Percentiles rank a stretch among this genome's conserved stretches.
Conservation (phyloP, 805 yeast species). For the Sungouiozyma intestinalis region DNA sequence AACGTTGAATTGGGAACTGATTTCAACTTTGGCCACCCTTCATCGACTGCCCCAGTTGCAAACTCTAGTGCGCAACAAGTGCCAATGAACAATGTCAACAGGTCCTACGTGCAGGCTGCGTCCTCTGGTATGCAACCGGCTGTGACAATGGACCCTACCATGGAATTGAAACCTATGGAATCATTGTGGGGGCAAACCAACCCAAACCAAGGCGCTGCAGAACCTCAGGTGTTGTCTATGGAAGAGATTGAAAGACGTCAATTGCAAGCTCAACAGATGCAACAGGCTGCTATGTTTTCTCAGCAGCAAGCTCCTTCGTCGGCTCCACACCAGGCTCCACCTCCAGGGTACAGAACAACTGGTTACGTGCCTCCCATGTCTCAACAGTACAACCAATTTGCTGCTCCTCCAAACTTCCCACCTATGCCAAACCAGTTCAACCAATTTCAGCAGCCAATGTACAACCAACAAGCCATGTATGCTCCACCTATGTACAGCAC, state of each 20-base stretch:
- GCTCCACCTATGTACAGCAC: neutral
- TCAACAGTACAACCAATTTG: conserved; percentile 4
- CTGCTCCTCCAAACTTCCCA: conserved; percentile 24
- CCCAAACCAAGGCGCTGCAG: neutral
- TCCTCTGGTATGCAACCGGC: conserved; percentile 14
- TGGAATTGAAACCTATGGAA: conserved; percentile 54
- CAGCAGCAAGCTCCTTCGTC: conserved; percentile 1
- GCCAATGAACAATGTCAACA: conserved; percentile 5
- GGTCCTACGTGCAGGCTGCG: conserved; percentile 21
- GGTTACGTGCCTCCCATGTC: neutral
- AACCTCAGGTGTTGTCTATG: conserved; percentile 43
- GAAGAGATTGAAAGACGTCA: conserved; percentile 71
- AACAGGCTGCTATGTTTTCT: conserved; percentile 1
- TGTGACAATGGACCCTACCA: conserved; percentile 11
- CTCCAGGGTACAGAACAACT: neutral
- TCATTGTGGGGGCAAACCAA: conserved; percentile 43
- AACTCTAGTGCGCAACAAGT: neutral
- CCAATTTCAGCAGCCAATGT: conserved; percentile 6
- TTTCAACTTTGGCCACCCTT: conserved; percentile 29
- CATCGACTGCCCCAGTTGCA: conserved; percentile 2
- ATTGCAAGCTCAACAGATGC: conserved; percentile 10
- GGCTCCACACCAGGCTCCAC: conserved; percentile 1
- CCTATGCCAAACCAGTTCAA: conserved; percentile 18
- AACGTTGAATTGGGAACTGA: conserved; percentile 26
- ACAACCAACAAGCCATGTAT: conserved; percentile 1